Base-by-base conservation (phyloP, 108 stramenopile genomes). In the Skeletonema potamos region DNA sequence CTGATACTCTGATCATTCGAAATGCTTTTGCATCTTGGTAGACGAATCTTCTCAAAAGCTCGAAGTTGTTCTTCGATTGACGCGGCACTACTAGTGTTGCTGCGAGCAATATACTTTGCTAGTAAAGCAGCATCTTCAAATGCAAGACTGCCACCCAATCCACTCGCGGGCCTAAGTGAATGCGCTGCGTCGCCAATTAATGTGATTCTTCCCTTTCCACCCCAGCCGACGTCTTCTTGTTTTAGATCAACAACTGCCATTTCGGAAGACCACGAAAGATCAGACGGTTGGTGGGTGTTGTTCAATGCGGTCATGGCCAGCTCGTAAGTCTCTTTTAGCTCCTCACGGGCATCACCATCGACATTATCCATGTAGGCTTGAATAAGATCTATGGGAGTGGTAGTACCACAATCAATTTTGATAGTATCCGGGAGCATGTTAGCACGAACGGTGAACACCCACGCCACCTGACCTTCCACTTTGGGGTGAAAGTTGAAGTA, bases 121-220 rank as follows among this genome's bases (percentile, higher is more conserved):
- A 82, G 58, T 2, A 82, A 29, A 6, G 55, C 81, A n/a, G 66
- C 76, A 73, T 82, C 81, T 82, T 82, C 81, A 20, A 82, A 73
- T 20, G 81, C 81, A 54, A 77, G 18, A 34, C 18, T 28, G 0
- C 76, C 76, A 18, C 81, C 81, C 26, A 54, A 64, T 20, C 81
- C 81, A 62, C 7, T 10, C 37, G 81, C 54, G 1, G 81, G 81
- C 27, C 76, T 37, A 1, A 77, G 1, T 20, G 76, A 27, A 61
- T 82, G 81, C 17, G 81, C 81, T 3, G 76, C 76, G 57, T 82
- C 81, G 7, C 81, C 81, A 13, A 82, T 54, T 22, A 82, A 15
- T 2, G 81, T 82, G 59, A 73, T 62, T 10, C 81, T 63, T 15
- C 71, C 71, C 27, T 61, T 72, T 28, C 81, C 76, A 20, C 81